These are phyloP conservation scores for Cutaneotrichosporon cutaneum DNA, from an alignment of 1,284 basidiomycete species.

Conservation along the genomic window DNA sequence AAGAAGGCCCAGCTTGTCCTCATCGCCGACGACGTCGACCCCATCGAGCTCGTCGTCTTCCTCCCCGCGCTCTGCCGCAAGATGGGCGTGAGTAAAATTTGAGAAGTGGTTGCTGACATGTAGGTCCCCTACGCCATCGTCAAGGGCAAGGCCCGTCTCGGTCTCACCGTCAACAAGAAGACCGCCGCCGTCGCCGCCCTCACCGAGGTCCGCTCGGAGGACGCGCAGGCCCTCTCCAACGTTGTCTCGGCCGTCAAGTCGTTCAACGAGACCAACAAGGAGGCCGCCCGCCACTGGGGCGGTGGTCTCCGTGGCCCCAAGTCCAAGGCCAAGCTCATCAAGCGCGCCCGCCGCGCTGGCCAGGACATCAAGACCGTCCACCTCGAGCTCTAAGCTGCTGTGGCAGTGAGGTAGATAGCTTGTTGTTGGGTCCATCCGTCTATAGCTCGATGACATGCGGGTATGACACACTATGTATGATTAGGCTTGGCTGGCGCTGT, in stretches of 20 bases:
- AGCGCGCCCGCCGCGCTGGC: constrained; percentile 79
- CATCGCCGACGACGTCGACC: constrained; percentile 98
- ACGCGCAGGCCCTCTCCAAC: constrained; percentile 87
- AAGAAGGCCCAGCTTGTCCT: constrained; percentile 97
- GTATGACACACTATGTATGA: constrained; percentile 9
- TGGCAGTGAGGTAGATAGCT: neutral
- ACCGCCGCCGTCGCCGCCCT: constrained; percentile 86
- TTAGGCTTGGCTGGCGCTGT: neutral
- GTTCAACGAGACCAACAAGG: constrained; percentile 86
- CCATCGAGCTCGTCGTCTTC: constrained; percentile 97
- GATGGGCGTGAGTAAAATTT: no score
- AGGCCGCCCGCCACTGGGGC: constrained; percentile 83
- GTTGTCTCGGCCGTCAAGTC: constrained; percentile 92
- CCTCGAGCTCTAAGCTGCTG: constrained; percentile 45
- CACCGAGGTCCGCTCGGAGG: constrained; percentile 92
- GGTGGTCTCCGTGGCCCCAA: constrained; percentile 93
- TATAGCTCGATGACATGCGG: constrained; percentile 14
- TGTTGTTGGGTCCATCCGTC: constrained; percentile 2
- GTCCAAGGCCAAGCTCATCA: constrained; percentile 84
- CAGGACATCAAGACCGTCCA: constrained; percentile 52
- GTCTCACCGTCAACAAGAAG: constrained; percentile 72
- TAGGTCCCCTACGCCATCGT: constrained; percentile 96
- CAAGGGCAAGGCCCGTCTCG: constrained; percentile 94
- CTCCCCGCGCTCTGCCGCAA: constrained; percentile 97
- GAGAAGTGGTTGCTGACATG: no score